Evolutionary conservation across 306 rosid genomes (phyloP), one percentile per base, ranked within the genome.

Genomic region (Medicago ruthenica): DNA sequence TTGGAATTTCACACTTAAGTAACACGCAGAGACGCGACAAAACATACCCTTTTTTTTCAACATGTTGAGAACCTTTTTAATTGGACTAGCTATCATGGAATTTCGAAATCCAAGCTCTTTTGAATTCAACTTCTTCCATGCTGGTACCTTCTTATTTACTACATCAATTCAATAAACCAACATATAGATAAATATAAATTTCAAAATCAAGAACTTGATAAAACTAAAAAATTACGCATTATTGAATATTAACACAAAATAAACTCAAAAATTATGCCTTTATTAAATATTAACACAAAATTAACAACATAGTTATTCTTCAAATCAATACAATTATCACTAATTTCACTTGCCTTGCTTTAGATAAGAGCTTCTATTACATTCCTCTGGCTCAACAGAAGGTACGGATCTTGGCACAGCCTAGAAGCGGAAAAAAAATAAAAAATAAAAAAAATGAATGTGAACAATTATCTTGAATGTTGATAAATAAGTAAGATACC

Each of bases 81-180:
- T 86, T 12, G 97, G 84, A 77, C 11, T 84, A 31, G 92, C 31
- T n/a, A 94, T 88, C 96, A 84, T 90, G 6, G 89, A 91, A 65
- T 78, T 73, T 48, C 75, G 79, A 71, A 94, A 89, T 39, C 97
- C 97, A 78, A 94, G 91, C 71, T 91, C 93, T 76, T 80, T 78
- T 50, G 96, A 91, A 79, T 84, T 77, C 82, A 93, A 73, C 62
- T 79, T 91, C 91, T 86, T 93, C 92, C 94, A 91, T 15, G 55
- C 53, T 0, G 70, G 86, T 24, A 20, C 64, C 73, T 81, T 88
- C 34, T 63, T 84, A 50, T 79, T 78, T 37, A 78, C 87, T 79
- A 67, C 74, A 78, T 24, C 76, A 10, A 81, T 70, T 13, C 71
- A 62, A 9, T 18, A 10, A 22, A 13, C 42, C 54, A 48, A 47